Conservation (phyloP, 305 asterid genomes). For the Striga hermonthica region DNA sequence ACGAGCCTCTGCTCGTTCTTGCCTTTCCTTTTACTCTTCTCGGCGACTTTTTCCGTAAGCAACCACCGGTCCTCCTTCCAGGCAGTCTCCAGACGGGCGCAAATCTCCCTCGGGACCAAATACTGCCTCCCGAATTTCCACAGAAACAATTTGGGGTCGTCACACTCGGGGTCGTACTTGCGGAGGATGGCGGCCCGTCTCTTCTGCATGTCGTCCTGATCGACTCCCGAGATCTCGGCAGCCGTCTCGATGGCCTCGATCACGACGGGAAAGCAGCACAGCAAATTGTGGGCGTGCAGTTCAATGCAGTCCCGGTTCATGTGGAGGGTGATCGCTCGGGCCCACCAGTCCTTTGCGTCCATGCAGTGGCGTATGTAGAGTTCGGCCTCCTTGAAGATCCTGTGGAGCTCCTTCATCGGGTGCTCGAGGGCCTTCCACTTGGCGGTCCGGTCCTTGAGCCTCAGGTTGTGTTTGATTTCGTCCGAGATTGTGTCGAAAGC, state of each 20-base stretch:
- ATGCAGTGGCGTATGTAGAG: constrained; percentile 53
- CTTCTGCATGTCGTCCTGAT: constrained; percentile 51
- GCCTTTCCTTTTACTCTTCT: constrained; percentile 29
- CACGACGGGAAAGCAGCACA: constrained; percentile 55
- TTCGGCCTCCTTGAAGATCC: constrained; percentile 63
- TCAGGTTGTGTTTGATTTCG: constrained; percentile 57
- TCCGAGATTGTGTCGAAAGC: constrained; percentile 66
- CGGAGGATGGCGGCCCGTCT: constrained; percentile 39
- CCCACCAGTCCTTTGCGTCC: constrained; percentile 79
- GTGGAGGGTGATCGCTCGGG: constrained; percentile 66
- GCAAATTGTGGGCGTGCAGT: constrained; percentile 66
- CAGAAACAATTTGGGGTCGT: constrained; percentile 49
- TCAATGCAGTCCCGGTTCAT: constrained; percentile 63
- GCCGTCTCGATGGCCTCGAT: constrained; percentile 70
- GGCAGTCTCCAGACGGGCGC: constrained; percentile 45
- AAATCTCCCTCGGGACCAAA: constrained; percentile 50
- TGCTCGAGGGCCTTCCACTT: constrained; percentile 74
- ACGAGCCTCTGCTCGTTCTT: constrained; percentile 45
- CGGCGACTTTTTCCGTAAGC: constrained; percentile 45
- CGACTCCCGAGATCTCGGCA: constrained; percentile 51
- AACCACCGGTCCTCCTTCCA: constrained; percentile 76
- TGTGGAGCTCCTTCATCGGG: constrained; percentile 74
- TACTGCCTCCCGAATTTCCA: constrained; percentile 77
- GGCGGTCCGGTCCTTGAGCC: constrained; percentile 55
- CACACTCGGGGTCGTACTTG: constrained; percentile 58